Percentiles rank a stretch among this genome's conserved stretches.
Evolutionary conservation across 805 yeast species (phyloP).

Genomic region (Kodamaea leandrae): DNA sequence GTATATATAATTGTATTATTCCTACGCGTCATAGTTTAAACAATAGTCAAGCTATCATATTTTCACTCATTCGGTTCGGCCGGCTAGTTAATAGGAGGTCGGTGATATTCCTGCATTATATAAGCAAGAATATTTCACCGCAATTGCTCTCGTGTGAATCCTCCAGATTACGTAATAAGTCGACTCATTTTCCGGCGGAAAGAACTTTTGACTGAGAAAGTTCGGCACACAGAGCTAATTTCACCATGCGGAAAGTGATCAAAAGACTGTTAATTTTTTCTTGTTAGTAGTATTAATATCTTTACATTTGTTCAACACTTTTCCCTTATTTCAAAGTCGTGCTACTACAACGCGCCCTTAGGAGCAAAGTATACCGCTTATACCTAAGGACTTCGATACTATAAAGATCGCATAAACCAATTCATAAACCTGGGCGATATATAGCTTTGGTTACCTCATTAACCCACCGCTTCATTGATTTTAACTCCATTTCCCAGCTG

Average conservation of each 20-base stretch:
- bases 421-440: no score
- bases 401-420: no score
- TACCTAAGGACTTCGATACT: no score
- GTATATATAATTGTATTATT: neutral
- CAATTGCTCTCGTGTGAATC: neutral
- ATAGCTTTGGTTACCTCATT: no score
- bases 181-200: neutral
- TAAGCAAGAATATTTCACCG: neutral
- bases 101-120: neutral
- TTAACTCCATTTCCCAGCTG: slow-evolving; percentile 1
- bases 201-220: neutral
- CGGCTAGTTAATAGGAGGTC: neutral
- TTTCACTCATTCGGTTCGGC: neutral
- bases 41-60: neutral
- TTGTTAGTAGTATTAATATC: no score
- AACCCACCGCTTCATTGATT: no score
- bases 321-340: no score
- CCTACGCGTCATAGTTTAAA: neutral
- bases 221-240: neutral
- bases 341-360: no score
- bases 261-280: slow-evolving; percentile 13
- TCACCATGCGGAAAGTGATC: slow-evolving; percentile 16
- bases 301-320: no score
- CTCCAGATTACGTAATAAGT: neutral
- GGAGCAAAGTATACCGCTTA: no score